Percentiles rank a stretch among this genome's conserved stretches.
phyloP scores from a whole-genome alignment of 2,329 filamentous ascomycete species.

The Fusarium brevicatenulatum region DNA sequence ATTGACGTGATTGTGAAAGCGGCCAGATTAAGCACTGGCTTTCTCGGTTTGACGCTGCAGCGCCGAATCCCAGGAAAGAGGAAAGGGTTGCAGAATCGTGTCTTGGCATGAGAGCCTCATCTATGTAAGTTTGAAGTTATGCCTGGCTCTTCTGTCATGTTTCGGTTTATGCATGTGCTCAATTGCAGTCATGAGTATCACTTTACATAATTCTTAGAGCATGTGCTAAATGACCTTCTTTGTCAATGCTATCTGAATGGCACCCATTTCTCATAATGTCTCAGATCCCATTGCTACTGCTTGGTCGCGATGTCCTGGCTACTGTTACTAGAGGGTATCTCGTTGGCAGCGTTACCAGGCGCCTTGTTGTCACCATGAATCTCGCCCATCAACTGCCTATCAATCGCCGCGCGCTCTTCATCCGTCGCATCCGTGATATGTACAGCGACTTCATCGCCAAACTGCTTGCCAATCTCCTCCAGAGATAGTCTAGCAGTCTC shows the following conservation, averaged over 20 bases:
- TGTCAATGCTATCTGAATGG: not conserved
- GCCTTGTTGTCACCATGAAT: not conserved
- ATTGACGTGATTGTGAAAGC: not conserved
- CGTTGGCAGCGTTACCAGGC: fast-evolving
- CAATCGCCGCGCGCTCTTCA: slow-evolving; percentile 27
- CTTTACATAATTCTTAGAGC: fast-evolving
- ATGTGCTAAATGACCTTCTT: fast-evolving
- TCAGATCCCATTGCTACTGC: not conserved
- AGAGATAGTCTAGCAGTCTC: slow-evolving; percentile 51
- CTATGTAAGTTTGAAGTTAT: fast-evolving
- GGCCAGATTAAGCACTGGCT: not conserved
- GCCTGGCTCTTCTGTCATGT: not conserved
- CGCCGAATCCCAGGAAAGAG: not conserved
- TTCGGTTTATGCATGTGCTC: fast-evolving
- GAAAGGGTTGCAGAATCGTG: not conserved
- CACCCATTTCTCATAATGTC: fast-evolving
- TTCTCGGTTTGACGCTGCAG: not conserved
- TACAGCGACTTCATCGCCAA: slow-evolving; percentile 62
- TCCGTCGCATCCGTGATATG: slow-evolving; percentile 56
- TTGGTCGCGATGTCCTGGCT: slow-evolving; percentile 1
- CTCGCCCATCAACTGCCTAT: not conserved
- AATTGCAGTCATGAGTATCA: fast-evolving
- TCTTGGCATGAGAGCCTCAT: not conserved
- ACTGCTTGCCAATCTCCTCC: slow-evolving; percentile 51
- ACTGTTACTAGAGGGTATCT: slow-evolving; percentile 1